A percentile compares a stretch with the other conserved stretches of the same genome.
Conservation (phyloP, 306 rosid species). For the Aeschynomene evenia region DNA sequence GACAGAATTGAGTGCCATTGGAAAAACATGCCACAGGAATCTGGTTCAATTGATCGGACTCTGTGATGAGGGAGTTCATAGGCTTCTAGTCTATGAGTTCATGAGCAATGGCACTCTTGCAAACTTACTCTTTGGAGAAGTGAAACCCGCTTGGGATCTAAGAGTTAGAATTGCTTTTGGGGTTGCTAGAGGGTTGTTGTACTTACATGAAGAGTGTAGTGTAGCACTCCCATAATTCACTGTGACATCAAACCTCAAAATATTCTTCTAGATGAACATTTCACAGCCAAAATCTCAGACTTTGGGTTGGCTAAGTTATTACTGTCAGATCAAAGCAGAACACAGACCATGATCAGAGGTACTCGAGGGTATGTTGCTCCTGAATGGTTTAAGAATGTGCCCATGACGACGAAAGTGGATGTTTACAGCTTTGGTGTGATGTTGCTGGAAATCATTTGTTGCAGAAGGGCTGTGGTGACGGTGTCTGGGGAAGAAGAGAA, state of each 20-base stretch:
- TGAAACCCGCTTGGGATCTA: slow-evolving; percentile 34
- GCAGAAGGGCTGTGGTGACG: slow-evolving; percentile 37
- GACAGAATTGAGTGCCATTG: slow-evolving; percentile 41
- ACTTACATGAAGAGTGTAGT: slow-evolving; percentile 50
- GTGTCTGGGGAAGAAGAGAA: slow-evolving; percentile 28
- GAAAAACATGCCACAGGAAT: slow-evolving; percentile 44
- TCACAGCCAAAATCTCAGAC: slow-evolving; percentile 33
- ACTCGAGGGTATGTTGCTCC: slow-evolving; percentile 49
- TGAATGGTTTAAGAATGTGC: slow-evolving; percentile 50
- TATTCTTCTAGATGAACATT: slow-evolving; percentile 36
- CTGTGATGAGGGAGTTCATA: slow-evolving; percentile 42
- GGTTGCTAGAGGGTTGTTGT: slow-evolving; percentile 43
- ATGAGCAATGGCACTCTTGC: slow-evolving; percentile 42
- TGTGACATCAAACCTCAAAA: slow-evolving; percentile 50
- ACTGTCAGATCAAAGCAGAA: slow-evolving; percentile 29
- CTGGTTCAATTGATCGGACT: slow-evolving; percentile 40
- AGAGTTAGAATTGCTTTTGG: slow-evolving; percentile 43
- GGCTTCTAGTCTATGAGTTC: slow-evolving; percentile 41
- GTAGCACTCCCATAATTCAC: slow-evolving; percentile 44
- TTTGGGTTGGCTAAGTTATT: slow-evolving; percentile 47
- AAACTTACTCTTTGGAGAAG: slow-evolving; percentile 28
- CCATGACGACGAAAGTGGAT: slow-evolving; percentile 41
- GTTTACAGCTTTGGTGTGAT: slow-evolving; percentile 42
- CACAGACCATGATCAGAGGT: slow-evolving; percentile 41
- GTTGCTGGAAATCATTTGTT: slow-evolving; percentile 42